Evolutionary conservation across 2,329 filamentous ascomycete species (phyloP).

Genomic region (Stagonosporopsis cucurbitacearum): DNA sequence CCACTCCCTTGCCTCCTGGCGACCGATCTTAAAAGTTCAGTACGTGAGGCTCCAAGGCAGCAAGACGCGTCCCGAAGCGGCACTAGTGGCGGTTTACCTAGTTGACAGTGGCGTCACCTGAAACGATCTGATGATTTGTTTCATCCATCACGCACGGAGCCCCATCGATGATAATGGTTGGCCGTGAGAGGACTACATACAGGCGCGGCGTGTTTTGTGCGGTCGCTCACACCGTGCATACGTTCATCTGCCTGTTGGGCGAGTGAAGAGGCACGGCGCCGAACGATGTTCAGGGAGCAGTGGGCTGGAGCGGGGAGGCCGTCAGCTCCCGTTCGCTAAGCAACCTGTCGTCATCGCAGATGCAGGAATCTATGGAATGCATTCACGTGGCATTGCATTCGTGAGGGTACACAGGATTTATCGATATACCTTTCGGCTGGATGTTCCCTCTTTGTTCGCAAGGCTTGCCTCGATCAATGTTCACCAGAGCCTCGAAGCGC

Average conservation of each 20-base stretch:
- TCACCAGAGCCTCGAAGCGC: constrained; percentile 14
- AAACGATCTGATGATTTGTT: no score
- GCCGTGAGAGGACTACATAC: neutral
- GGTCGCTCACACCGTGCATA: constrained; percentile 2
- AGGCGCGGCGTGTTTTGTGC: constrained; percentile 4
- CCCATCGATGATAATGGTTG: neutral
- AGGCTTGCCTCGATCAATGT: neutral
- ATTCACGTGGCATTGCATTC: neutral
- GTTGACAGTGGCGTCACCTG: no score
- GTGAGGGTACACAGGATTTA: constrained; percentile 10
- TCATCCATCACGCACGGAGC: constrained; percentile 9
- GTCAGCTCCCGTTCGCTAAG: constrained; percentile 13
- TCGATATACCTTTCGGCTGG: constrained; percentile 3
- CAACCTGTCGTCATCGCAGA: constrained; percentile 5
- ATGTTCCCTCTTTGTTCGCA: neutral
- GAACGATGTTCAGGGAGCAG: constrained; percentile 7
- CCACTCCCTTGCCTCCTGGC: constrained; percentile 12
- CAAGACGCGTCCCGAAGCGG: constrained; percentile 2
- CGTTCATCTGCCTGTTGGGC: neutral
- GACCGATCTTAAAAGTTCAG: constrained; percentile 11
- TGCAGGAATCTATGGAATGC: neutral
- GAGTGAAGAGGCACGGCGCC: neutral
- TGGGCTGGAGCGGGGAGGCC: constrained; percentile 24
- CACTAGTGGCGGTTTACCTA: no score
- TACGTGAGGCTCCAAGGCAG: constrained; percentile 5